A percentile compares a stretch with the other conserved stretches of the same genome.
Conservation (phyloP, 352 stramenopile species). For the Globisporangium solare region DNA sequence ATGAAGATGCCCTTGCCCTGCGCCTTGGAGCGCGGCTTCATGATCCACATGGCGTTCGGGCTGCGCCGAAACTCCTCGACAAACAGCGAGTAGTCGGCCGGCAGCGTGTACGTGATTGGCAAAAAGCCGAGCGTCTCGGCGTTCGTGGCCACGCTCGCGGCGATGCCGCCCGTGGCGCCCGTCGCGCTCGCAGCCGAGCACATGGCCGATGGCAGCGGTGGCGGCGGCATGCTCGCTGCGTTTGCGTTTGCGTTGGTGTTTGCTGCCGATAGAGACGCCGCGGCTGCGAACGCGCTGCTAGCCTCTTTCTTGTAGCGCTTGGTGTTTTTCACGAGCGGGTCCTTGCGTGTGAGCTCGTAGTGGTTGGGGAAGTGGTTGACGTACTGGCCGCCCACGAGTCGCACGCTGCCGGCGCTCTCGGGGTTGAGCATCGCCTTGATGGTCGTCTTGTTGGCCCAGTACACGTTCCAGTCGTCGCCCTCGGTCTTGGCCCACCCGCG, state of each 20-base stretch:
- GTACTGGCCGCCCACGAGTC: slow-evolving; percentile 62
- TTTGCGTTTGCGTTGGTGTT: no score
- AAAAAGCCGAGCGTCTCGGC: slow-evolving; percentile 61
- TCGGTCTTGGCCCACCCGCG: slow-evolving; percentile 82
- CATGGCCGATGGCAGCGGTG: not conserved
- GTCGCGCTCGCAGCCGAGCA: not conserved
- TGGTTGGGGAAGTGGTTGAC: slow-evolving; percentile 91
- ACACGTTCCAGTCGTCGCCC: slow-evolving; percentile 91
- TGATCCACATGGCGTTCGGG: slow-evolving; percentile 91
- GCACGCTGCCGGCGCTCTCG: slow-evolving; percentile 46
- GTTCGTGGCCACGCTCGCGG: slow-evolving; percentile 1
- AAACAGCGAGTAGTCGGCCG: slow-evolving; percentile 91
- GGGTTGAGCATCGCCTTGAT: slow-evolving; percentile 90
- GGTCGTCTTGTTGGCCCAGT: slow-evolving; percentile 88
- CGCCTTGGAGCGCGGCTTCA: slow-evolving; percentile 89
- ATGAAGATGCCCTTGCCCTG: slow-evolving; percentile 94
- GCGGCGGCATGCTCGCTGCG: no score
- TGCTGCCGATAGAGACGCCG: no score
- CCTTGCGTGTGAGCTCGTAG: slow-evolving; percentile 90
- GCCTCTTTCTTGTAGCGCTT: slow-evolving; percentile 85
- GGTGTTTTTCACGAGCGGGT: slow-evolving; percentile 94
- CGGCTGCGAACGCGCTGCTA: no score
- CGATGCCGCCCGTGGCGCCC: not conserved
- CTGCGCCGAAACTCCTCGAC: slow-evolving; percentile 88
- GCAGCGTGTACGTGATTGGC: slow-evolving; percentile 90